Base-by-base conservation (phyloP, 1,284 basidiomycete species). In the Leccinum olivaceoglutinosum region DNA sequence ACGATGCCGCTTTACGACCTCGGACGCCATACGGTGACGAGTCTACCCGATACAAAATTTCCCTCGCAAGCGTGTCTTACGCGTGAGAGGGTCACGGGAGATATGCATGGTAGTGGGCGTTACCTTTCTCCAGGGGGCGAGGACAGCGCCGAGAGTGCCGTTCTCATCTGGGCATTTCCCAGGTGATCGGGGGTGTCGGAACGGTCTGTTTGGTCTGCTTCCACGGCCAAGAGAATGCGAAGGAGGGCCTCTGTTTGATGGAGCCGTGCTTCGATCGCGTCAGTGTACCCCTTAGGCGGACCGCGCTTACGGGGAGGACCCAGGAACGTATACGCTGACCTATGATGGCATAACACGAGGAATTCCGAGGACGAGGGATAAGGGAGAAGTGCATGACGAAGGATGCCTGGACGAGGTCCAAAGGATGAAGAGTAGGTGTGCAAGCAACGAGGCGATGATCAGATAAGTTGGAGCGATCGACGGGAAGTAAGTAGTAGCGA, bases 241-340 rank as follows among this genome's bases (percentile, higher is more conserved):
- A 94, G 78, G 54, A 94, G 79, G 0, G 92, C 91, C 73, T 94
- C 93, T 51, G 91, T 91, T 71, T 94, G 91, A 70, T 94, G 93
- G 10, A 94, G 79, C 11, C 92, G 85, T 11, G 90, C 90, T 74
- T 94, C 92, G 70, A 94, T 93, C 32, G 92, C 92, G 73, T 94
- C 91, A 72, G 94, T 94, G 78, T 94, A 94, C 2, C 93, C 71
- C 29, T 92, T 93, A 12, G 92, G 92, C 8, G 92, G 92, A 2
- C 90, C 89, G 89, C 29, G 29, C 29, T 32, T 32, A 32, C 29
- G 29, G 29, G 29, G 29, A 32, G 29, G 29, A 2, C 91, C 92
- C 51, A 92, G 80, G 74, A 90, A 94, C 1, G 91, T 94, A 32
- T 32, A 94, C 16, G 67, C 73, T 74, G 46, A 53, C 59, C 29